Evolutionary conservation across 2,329 filamentous ascomycete species (phyloP).

Genomic region (Apiospora pterosperma): DNA sequence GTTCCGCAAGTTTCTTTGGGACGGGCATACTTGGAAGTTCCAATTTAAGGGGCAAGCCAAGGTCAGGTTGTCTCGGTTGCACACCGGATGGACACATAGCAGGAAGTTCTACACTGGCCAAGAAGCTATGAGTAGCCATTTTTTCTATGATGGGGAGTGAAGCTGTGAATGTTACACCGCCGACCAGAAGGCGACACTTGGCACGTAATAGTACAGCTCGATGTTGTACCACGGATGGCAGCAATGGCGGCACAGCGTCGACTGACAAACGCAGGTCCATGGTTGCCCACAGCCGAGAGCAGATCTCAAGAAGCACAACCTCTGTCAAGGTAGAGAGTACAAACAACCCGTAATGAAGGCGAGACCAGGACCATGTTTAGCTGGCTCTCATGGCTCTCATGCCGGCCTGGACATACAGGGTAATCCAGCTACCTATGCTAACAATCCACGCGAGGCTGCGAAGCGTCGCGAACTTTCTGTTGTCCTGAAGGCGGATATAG

Average conservation of each 20-base stretch:
- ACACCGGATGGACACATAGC: background rate
- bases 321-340: background rate
- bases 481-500: slow-evolving; percentile 41
- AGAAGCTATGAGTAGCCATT: background rate
- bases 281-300: background rate
- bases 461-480: slow-evolving; percentile 32
- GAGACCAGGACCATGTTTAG: background rate
- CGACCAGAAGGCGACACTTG: background rate
- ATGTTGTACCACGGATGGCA: background rate
- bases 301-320: background rate
- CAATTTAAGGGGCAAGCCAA: background rate
- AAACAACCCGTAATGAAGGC: background rate
- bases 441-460: slow-evolving; percentile 35
- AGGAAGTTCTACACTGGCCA: background rate
- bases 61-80: background rate
- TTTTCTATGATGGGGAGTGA: background rate
- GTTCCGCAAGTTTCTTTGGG: background rate
- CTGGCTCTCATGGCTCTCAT: background rate
- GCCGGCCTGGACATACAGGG: slow-evolving; percentile 41
- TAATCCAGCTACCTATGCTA: slow-evolving; percentile 29
- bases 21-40: background rate
- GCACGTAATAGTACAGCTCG: background rate
- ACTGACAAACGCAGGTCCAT: background rate
- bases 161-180: background rate
- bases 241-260: background rate